These are phyloP conservation scores for Xylariomycetidae sp. DNA, from an alignment of 2,329 filamentous ascomycete genomes.

Conservation along the genomic window DNA sequence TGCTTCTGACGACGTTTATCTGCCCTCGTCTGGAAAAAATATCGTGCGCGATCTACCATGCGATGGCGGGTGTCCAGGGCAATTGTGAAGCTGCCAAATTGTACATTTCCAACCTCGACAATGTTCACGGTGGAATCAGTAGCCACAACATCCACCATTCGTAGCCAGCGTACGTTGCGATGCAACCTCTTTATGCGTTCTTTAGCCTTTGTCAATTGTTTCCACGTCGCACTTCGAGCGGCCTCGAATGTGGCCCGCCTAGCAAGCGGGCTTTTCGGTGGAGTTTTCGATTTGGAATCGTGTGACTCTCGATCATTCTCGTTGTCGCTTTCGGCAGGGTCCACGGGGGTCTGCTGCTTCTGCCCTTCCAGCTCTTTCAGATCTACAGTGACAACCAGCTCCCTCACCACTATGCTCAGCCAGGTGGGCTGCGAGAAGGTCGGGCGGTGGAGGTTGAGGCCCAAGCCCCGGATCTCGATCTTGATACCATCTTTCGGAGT, in stretches of 20 bases:
- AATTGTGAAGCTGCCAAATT: conserved; percentile 78
- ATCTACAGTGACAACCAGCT: conserved; percentile 80
- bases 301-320: conserved; percentile 13
- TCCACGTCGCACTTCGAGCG: conserved; percentile 71
- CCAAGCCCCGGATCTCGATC: conserved; percentile 84
- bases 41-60: conserved; percentile 83
- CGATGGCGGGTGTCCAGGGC: conserved; percentile 88
- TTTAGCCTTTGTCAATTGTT: conserved; percentile 70
- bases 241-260: conserved; percentile 25
- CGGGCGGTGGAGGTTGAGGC: conserved; percentile 82
- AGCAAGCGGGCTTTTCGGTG: conserved; percentile 23
- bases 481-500: conserved; percentile 83
- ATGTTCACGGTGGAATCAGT: conserved; percentile 74
- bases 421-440: conserved; percentile 97
- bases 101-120: conserved; percentile 75
- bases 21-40: conserved; percentile 76
- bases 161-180: conserved; percentile 80
- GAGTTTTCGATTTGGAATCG: conserved; percentile 14
- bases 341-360: conserved; percentile 31
- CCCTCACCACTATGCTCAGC: conserved; percentile 84
- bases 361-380: conserved; percentile 58
- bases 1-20: conserved; percentile 54
- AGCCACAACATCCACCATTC: conserved; percentile 83
- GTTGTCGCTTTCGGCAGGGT: conserved; percentile 24
- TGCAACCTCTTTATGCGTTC: conserved; percentile 84